Conservation (phyloP, 306 rosid species). For the Casuarina glauca region DNA sequence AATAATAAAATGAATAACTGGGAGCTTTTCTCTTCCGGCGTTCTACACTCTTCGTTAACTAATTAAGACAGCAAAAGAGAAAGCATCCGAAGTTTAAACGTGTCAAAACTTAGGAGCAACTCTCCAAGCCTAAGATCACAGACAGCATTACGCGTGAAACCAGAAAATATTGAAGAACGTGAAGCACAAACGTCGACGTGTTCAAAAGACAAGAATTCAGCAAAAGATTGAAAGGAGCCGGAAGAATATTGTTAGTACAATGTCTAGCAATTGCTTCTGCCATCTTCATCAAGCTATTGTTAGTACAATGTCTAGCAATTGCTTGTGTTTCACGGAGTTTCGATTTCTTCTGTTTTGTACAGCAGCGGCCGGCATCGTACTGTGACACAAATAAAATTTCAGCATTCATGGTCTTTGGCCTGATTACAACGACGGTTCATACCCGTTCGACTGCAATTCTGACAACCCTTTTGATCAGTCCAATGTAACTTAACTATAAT, state of each 20-base stretch:
- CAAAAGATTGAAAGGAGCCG: not conserved
- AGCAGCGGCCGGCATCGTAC: slow-evolving; percentile 43
- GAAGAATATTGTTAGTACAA: slow-evolving; percentile 17
- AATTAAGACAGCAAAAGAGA: no score
- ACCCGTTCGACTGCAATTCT: slow-evolving; percentile 25
- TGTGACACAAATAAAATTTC: slow-evolving; percentile 32
- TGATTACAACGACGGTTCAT: slow-evolving; percentile 30
- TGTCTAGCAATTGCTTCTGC: not conserved
- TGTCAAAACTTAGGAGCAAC: no score
- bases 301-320: slow-evolving; percentile 9
- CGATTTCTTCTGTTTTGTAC: slow-evolving; percentile 40
- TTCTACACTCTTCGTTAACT: no score
- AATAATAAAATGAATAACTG: no score
- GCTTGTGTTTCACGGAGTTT: slow-evolving; percentile 25
- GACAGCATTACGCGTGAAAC: no score
- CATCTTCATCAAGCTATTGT: slow-evolving; percentile 24
- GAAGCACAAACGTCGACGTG: not conserved
- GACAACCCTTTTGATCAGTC: slow-evolving; percentile 23
- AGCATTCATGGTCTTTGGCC: slow-evolving; percentile 47
- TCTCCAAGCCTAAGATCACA: no score
- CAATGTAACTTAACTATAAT: slow-evolving; percentile 1
- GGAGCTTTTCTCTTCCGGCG: no score
- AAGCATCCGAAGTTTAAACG: no score
- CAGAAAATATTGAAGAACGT: not conserved
- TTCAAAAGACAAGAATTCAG: not conserved